phyloP scores from a whole-genome alignment of 1,284 basidiomycete genomes.

The Gymnopus androsaceus region DNA sequence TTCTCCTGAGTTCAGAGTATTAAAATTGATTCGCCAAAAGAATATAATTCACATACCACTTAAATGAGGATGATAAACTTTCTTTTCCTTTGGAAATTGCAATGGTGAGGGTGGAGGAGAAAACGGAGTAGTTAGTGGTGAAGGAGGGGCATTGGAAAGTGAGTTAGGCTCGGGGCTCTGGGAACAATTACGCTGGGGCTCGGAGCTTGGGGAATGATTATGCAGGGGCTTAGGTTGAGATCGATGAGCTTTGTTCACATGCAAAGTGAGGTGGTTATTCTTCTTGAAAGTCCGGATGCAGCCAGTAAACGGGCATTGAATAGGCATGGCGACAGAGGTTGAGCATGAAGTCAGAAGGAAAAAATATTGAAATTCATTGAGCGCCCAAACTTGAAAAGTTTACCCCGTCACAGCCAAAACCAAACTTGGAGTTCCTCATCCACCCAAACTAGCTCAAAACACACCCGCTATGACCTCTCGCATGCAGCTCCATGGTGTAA shows the following conservation, averaged over 20 bases:
- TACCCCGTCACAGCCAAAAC: too few relatives aligned
- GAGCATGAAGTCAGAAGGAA: too few relatives aligned
- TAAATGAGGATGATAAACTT: constrained; percentile 4
- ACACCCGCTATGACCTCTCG: not conserved
- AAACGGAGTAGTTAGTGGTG: not conserved
- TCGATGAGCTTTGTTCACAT: not conserved
- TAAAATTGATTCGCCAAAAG: not conserved
- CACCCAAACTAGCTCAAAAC: not conserved
- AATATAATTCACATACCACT: not conserved
- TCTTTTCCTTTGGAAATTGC: not conserved
- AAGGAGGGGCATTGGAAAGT: not conserved
- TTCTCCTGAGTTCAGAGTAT: constrained; percentile 4
- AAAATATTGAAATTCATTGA: too few relatives aligned
- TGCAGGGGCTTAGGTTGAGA: too few relatives aligned
- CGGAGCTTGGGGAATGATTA: too few relatives aligned
- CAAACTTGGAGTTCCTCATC: not conserved
- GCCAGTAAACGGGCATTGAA: not conserved
- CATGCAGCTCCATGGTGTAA: not conserved
- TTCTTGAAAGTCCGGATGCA: constrained; percentile 5
- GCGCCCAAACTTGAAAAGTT: too few relatives aligned
- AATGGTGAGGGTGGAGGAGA: not conserved
- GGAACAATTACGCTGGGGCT: not conserved
- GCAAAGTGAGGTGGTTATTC: not conserved
- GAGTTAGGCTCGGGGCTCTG: not conserved
- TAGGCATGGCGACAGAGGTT: too few relatives aligned